Evolutionary conservation across 176 grass and related monocot species (phyloP).

Genomic region (Musa schizocarpa): DNA sequence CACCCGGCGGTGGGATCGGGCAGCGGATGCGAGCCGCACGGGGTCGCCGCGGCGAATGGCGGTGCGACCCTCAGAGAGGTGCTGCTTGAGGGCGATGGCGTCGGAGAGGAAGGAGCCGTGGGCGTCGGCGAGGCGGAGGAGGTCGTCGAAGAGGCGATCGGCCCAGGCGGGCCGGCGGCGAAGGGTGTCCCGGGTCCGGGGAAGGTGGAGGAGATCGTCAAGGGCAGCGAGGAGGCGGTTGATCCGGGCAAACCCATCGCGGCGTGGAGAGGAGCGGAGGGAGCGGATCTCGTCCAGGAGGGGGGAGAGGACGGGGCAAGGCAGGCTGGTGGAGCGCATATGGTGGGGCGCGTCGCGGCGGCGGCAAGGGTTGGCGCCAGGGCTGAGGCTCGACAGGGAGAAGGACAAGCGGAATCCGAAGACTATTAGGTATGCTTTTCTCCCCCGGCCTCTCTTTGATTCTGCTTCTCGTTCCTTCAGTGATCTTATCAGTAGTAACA

Average conservation of each 20-base stretch:
- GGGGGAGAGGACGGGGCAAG: no score
- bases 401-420: no score
- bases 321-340: no score
- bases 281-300: no score
- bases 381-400: no score
- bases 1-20: constrained; percentile 4
- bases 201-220: constrained; percentile 31
- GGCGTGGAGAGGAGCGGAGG: background rate
- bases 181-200: constrained; percentile 11
- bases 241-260: constrained; percentile 21
- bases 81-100: constrained; percentile 28
- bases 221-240: constrained; percentile 19
- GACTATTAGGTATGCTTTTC: no score
- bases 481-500: no score
- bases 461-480: no score
- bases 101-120: constrained; percentile 33
- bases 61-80: constrained; percentile 11
- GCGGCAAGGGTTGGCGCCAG: no score
- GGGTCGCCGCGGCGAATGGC: constrained; percentile 29
- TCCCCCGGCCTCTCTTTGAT: no score
- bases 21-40: constrained; percentile 14
- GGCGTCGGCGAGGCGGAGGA: constrained; percentile 54
- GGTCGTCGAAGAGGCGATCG: constrained; percentile 23
- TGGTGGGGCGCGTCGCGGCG: background rate
- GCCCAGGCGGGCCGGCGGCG: background rate